Conservation (phyloP, 352 stramenopile species). For the Globisporangium polare region DNA sequence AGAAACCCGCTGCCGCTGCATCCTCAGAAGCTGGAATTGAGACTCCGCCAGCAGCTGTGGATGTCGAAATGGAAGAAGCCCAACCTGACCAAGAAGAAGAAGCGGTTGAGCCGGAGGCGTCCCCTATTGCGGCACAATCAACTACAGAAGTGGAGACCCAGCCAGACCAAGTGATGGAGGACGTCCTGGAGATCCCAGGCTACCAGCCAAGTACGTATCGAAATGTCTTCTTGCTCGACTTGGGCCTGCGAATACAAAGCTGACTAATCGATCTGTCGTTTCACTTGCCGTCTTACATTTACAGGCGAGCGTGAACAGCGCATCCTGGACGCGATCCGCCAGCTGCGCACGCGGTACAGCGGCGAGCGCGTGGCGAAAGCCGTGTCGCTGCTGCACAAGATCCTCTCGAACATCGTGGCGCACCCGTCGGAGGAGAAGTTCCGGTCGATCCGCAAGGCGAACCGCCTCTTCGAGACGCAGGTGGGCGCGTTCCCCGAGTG, state of each 20-base stretch:
- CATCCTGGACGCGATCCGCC: constrained; percentile 37
- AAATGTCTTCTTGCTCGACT: background rate
- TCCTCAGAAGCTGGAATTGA: background rate
- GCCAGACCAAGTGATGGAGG: constrained; percentile 7
- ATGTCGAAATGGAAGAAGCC: constrained; percentile 20
- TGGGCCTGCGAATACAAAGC: background rate
- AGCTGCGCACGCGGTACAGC: constrained; percentile 31
- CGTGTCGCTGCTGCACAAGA: constrained; percentile 49
- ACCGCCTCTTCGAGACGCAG: constrained; percentile 48
- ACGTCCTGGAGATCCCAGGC: constrained; percentile 1
- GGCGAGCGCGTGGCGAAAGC: constrained; percentile 30
- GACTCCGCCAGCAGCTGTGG: background rate
- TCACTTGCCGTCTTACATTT: background rate
- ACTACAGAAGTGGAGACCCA: background rate
- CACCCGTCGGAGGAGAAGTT: constrained; percentile 55
- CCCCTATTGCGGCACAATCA: background rate
- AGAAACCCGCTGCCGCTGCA: background rate
- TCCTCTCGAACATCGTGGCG: constrained; percentile 74
- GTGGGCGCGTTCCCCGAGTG: constrained; percentile 48
- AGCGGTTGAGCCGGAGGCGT: background rate
- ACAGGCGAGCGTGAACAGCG: constrained; percentile 56
- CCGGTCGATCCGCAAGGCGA: constrained; percentile 61
- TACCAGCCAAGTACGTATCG: constrained; percentile 14
- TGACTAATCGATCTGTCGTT: background rate
- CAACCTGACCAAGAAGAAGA: background rate